Evolutionary conservation across 2,329 filamentous ascomycete species (phyloP).

Genomic region (Ophiocordyceps camponoti-leonardi): DNA sequence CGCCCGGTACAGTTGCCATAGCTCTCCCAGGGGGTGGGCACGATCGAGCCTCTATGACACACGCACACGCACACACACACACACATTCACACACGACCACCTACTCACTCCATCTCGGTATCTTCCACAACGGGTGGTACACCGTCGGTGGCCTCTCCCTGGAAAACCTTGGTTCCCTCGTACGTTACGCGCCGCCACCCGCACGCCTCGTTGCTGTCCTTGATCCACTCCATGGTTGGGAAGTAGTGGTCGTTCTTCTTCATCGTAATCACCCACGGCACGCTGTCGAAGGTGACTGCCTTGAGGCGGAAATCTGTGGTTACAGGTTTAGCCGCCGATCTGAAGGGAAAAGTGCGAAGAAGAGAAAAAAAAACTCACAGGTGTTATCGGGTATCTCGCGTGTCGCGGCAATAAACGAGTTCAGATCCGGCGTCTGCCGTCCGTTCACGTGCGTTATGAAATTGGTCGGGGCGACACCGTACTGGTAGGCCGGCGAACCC

Average conservation of each 20-base stretch:
- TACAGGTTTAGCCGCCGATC: neutral
- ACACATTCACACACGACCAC: neutral
- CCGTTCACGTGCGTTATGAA: constrained; percentile 96
- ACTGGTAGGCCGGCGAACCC: constrained; percentile 73
- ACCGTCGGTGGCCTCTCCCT: constrained; percentile 37
- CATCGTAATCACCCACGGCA: constrained; percentile 99
- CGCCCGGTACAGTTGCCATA: neutral
- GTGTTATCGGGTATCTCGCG: constrained; percentile 88
- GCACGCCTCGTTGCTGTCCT: constrained; percentile 38
- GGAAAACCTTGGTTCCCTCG: constrained; percentile 33
- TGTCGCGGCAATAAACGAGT: constrained; percentile 65
- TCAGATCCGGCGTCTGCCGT: constrained; percentile 63
- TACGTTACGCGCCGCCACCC: constrained; percentile 49
- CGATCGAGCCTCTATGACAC: neutral
- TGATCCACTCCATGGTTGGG: constrained; percentile 53
- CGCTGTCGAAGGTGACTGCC: constrained; percentile 96
- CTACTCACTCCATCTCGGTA: constrained; percentile 21
- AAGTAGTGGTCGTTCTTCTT: constrained; percentile 99
- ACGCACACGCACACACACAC: neutral
- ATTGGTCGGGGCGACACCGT: constrained; percentile 86
- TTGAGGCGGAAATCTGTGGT: constrained; percentile 75
- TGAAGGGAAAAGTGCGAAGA: no score
- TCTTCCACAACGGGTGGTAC: constrained; percentile 24
- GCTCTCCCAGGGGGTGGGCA: neutral
- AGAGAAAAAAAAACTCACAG: constrained; percentile 33